Evolutionary conservation across 2,329 filamentous ascomycete species (phyloP).

Genomic region (Taxawa tesnikishii): DNA sequence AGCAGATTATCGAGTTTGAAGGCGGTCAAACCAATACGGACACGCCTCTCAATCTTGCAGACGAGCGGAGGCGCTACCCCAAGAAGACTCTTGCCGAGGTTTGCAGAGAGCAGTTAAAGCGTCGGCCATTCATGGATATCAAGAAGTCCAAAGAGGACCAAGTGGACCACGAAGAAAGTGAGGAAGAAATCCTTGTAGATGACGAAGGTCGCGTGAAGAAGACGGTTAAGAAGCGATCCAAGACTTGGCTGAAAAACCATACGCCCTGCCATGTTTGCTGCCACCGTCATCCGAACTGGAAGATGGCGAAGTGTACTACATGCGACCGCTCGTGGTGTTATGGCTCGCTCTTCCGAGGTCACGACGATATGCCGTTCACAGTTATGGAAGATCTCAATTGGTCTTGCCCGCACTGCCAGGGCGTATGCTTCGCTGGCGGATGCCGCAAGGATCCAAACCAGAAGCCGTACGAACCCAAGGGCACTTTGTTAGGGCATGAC

Average conservation of each 20-base stretch:
- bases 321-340: conserved; percentile 80
- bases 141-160: conserved; percentile 42
- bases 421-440: conserved; percentile 74
- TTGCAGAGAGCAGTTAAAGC: conserved; percentile 78
- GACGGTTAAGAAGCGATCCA: conserved; percentile 47
- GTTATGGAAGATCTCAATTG: conserved; percentile 72
- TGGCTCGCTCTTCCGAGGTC: conserved; percentile 81
- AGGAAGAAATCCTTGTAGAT: conserved; percentile 46
- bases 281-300: conserved; percentile 70
- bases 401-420: conserved; percentile 77
- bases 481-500: conserved; percentile 79
- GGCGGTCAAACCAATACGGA: conserved; percentile 51
- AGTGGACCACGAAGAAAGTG: conserved; percentile 30
- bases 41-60: conserved; percentile 58
- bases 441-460: conserved; percentile 62
- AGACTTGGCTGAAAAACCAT: conserved; percentile 37
- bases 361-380: conserved; percentile 75
- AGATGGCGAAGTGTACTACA: conserved; percentile 66
- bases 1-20: conserved; percentile 62
- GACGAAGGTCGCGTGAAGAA: conserved; percentile 53
- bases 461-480: conserved; percentile 72
- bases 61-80: conserved; percentile 52
- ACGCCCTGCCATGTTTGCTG: conserved; percentile 70
- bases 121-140: conserved; percentile 72
- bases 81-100: conserved; percentile 81